A percentile compares a stretch with the other conserved stretches of the same genome.
These are phyloP conservation scores for Sphaerulina populicola DNA, from an alignment of 2,329 filamentous ascomycete genomes.

Conservation along the genomic window DNA sequence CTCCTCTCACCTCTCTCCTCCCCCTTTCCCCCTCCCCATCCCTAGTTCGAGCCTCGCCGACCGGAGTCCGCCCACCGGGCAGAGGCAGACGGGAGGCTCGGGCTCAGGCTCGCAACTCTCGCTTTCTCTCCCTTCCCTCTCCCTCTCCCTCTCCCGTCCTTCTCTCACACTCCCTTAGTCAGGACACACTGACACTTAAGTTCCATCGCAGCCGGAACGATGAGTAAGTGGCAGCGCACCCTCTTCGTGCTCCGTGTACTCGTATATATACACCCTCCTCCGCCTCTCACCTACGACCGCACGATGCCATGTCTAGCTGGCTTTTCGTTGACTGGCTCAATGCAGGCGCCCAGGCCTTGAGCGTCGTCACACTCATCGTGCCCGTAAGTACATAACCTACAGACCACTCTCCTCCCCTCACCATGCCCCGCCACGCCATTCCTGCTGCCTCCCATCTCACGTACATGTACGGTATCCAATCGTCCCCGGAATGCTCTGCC, in stretches of 20 bases:
- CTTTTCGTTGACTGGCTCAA: slow-evolving; percentile 15
- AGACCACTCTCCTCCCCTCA: background rate
- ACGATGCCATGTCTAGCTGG: slow-evolving; percentile 12
- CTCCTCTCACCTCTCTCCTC: too few relatives aligned
- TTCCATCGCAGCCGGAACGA: background rate
- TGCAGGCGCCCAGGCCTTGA: slow-evolving; percentile 26
- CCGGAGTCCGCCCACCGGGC: too few relatives aligned
- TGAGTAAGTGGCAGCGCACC: slow-evolving; percentile 1
- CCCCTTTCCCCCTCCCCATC: too few relatives aligned
- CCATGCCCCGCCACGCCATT: background rate
- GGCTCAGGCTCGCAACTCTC: too few relatives aligned
- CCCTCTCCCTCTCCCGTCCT: rapidly evolving
- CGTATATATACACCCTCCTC: background rate
- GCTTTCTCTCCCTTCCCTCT: too few relatives aligned
- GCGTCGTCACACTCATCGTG: slow-evolving; percentile 28
- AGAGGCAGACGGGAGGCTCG: too few relatives aligned
- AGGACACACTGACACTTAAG: too few relatives aligned
- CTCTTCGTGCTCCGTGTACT: too few relatives aligned
- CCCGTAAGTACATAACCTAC: slow-evolving; percentile 6
- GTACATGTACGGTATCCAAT: background rate
- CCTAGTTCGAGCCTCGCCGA: too few relatives aligned
- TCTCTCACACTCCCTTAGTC: too few relatives aligned
- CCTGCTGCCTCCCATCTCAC: background rate
- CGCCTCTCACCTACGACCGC: background rate
- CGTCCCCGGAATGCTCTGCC: too few relatives aligned